These are phyloP conservation scores for Areca catechu DNA, from an alignment of 176 grass and related monocot species.

Conservation along the genomic window DNA sequence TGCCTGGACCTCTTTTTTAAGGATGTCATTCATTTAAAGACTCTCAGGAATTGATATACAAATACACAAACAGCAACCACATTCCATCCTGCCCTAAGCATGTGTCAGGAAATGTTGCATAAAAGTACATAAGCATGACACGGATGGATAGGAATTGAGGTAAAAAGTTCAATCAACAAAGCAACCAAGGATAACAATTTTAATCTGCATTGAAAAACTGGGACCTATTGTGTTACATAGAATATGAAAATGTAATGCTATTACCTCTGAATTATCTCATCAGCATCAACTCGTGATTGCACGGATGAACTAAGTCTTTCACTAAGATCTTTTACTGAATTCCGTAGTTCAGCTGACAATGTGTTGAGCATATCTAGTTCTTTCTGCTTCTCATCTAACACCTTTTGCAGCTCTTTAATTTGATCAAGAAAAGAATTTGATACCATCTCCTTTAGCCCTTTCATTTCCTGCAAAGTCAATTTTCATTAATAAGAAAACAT, in stretches of 20 bases:
- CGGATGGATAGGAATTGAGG: too few relatives aligned
- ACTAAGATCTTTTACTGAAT: constrained; percentile 65
- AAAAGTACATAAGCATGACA: too few relatives aligned
- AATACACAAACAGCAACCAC: too few relatives aligned
- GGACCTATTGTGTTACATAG: background rate
- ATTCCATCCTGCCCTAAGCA: too few relatives aligned
- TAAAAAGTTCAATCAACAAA: too few relatives aligned
- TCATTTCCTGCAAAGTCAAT: constrained; percentile 65
- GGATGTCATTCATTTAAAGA: too few relatives aligned
- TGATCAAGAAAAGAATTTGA: constrained; percentile 59
- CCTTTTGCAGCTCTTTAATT: constrained; percentile 52
- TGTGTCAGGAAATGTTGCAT: too few relatives aligned
- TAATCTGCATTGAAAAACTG: too few relatives aligned
- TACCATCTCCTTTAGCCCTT: constrained; percentile 57
- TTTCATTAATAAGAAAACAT: constrained; percentile 20
- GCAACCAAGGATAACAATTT: too few relatives aligned
- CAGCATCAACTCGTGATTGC: constrained; percentile 75
- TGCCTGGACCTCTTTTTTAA: too few relatives aligned
- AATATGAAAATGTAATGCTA: constrained; percentile 1
- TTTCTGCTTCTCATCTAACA: constrained; percentile 58
- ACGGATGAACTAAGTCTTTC: constrained; percentile 75
- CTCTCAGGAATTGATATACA: too few relatives aligned
- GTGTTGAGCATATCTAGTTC: constrained; percentile 48
- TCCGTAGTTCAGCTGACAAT: constrained; percentile 50
- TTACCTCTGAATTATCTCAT: constrained; percentile 92